These are phyloP conservation scores for Articulospora tetracladia DNA, from an alignment of 495 filamentous ascomycete species.

Conservation along the genomic window DNA sequence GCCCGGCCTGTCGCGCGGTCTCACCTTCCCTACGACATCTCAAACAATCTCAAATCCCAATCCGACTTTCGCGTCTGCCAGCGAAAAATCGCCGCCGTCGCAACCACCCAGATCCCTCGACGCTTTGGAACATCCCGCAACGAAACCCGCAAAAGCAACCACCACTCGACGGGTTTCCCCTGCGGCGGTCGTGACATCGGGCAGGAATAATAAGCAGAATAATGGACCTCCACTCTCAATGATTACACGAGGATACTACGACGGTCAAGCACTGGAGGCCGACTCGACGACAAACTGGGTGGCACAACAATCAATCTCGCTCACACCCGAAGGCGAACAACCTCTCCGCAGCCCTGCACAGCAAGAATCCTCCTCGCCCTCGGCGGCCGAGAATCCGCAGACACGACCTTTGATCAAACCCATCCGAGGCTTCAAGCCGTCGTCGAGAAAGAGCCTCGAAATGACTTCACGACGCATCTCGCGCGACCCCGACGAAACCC, in stretches of 20 bases:
- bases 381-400: background rate
- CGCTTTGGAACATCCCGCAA: background rate
- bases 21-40: background rate
- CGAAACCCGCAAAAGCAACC: too few species aligned
- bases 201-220: background rate
- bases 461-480: conserved; percentile 35
- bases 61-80: too few species aligned
- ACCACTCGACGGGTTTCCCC: background rate
- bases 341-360: conserved; percentile 11
- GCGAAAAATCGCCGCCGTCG: background rate
- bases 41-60: background rate
- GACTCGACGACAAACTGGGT: conserved; percentile 22
- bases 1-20: background rate
- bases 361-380: conserved; percentile 9
- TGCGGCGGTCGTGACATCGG: background rate
- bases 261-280: background rate
- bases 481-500: conserved; percentile 42
- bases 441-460: conserved; percentile 46
- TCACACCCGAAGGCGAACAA: conserved; percentile 5
- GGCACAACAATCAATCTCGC: conserved; percentile 16
- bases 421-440: conserved; percentile 47
- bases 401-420: conserved; percentile 34
- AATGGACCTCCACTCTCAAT: conserved; percentile 10
- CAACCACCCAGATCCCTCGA: background rate
- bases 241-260: conserved; percentile 29